Percentiles rank a stretch among this genome's conserved stretches.
phyloP scores from a whole-genome alignment of 768 basidiomycete genomes.

The Royoungia palumana region DNA sequence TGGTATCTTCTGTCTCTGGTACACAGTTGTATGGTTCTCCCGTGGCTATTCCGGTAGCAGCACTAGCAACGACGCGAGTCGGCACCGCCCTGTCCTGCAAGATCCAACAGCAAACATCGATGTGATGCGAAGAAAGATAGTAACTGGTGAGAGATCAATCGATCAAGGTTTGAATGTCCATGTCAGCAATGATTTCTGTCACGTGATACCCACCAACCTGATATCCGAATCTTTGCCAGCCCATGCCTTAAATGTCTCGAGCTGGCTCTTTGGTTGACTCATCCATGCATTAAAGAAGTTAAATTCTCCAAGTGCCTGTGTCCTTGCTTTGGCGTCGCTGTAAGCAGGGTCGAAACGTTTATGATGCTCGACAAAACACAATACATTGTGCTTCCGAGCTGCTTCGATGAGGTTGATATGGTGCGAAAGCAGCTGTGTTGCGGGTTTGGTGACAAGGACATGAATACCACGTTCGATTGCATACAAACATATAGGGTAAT shows the following conservation, averaged over 20 bases:
- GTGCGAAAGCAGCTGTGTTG: conserved; percentile 79
- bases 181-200: not conserved
- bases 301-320: conserved; percentile 78
- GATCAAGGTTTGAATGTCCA: too few species aligned
- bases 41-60: conserved; percentile 88
- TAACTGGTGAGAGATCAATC: conserved; percentile 52
- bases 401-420: conserved; percentile 76
- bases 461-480: conserved; percentile 84
- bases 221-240: conserved; percentile 94
- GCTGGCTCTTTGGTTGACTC: conserved; percentile 94
- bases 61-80: conserved; percentile 86
- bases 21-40: conserved; percentile 86
- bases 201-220: conserved; percentile 42
- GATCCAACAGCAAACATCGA: conserved; percentile 87
- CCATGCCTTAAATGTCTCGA: conserved; percentile 94
- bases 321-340: conserved; percentile 82
- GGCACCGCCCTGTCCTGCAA: conserved; percentile 72
- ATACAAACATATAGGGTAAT: conserved; percentile 80
- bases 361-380: conserved; percentile 95
- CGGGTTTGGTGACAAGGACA: conserved; percentile 91
- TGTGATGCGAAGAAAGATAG: conserved; percentile 93
- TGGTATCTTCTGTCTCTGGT: conserved; percentile 87
- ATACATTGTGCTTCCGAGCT: conserved; percentile 74
- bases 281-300: conserved; percentile 98
- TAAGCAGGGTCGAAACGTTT: conserved; percentile 92